These are phyloP conservation scores for Camelina hispida DNA, from an alignment of 345 rosid species.

Conservation along the genomic window DNA sequence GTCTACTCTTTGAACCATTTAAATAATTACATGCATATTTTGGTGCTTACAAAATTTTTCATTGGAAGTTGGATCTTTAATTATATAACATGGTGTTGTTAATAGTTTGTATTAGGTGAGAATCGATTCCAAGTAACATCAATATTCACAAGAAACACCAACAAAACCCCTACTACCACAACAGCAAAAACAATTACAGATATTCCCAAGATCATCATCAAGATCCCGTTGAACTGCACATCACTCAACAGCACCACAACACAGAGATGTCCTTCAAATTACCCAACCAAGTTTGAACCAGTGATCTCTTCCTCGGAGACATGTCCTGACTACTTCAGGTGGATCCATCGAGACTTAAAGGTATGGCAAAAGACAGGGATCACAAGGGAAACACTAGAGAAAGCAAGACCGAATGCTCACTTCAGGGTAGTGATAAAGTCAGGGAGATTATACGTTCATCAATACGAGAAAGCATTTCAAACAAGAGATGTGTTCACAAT, in stretches of 20 bases:
- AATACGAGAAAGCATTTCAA: constrained; percentile 49
- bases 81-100: not conserved
- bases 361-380: constrained; percentile 63
- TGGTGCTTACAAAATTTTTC: not conserved
- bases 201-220: constrained; percentile 18
- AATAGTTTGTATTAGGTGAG: constrained; percentile 41
- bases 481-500: constrained; percentile 68
- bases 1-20: not conserved
- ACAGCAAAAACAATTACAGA: not conserved
- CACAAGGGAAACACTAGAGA: constrained; percentile 56
- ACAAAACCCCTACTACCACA: not conserved
- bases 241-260: not conserved
- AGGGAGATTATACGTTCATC: constrained; percentile 58
- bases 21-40: not conserved
- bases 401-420: constrained; percentile 48
- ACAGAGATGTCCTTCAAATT: constrained; percentile 44
- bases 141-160: constrained; percentile 22
- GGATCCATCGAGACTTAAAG: constrained; percentile 64
- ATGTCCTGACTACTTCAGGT: constrained; percentile 72
- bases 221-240: constrained; percentile 49
- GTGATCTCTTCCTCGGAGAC: constrained; percentile 24
- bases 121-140: constrained; percentile 30
- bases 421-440: constrained; percentile 56
- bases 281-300: constrained; percentile 32
- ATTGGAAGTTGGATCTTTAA: constrained; percentile 5